Conservation (phyloP, 2,329 filamentous ascomycete species). For the Coniella lustricola region DNA sequence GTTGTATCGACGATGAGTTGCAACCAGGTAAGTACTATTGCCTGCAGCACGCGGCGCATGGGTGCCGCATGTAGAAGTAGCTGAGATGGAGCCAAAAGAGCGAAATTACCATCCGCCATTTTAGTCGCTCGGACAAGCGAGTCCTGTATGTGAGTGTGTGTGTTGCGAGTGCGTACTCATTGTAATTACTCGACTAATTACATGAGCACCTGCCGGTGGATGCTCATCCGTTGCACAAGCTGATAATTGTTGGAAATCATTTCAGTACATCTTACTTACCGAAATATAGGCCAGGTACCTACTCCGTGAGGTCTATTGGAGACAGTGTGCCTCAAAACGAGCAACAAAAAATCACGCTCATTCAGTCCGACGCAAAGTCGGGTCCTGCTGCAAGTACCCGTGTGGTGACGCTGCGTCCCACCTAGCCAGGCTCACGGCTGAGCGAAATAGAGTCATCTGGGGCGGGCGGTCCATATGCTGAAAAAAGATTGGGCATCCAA, state of each 20-base stretch:
- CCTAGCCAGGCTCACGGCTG: background rate
- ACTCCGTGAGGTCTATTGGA: background rate
- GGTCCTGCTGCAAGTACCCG: conserved; percentile 2
- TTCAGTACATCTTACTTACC: conserved; percentile 1
- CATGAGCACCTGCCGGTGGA: conserved; percentile 13
- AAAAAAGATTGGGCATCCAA: conserved; percentile 1
- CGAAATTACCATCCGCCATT: conserved; percentile 13
- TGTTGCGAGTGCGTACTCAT: background rate
- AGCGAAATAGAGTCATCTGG: background rate
- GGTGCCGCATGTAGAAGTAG: conserved; percentile 12
- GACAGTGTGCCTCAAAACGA: background rate
- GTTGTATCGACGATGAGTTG: conserved; percentile 16
- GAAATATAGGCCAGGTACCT: background rate
- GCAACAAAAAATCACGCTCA: background rate
- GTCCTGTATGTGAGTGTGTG: conserved; percentile 11
- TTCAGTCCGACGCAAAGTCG: background rate
- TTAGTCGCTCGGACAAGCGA: conserved; percentile 10
- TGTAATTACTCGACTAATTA: background rate
- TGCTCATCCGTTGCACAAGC: conserved; percentile 11
- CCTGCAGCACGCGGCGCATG: conserved; percentile 17
- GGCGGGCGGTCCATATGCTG: background rate
- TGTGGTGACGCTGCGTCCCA: conserved; percentile 1
- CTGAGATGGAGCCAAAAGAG: conserved; percentile 8
- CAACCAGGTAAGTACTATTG: conserved; percentile 11
- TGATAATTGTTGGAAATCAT: conserved; percentile 4